Evolutionary conservation across 805 yeast genomes (phyloP).

Genomic region (Candida succiphila): DNA sequence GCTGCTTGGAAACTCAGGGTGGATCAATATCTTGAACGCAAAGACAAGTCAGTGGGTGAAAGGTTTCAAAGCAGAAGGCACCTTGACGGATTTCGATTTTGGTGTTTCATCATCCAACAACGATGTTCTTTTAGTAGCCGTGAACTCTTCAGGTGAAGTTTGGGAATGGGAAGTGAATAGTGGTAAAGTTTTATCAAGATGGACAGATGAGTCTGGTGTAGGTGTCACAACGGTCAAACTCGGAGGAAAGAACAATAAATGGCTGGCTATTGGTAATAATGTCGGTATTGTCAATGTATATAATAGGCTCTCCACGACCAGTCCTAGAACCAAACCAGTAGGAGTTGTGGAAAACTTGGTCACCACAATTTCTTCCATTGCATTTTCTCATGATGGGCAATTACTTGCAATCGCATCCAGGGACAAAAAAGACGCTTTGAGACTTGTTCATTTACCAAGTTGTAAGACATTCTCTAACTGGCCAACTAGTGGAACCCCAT

Average conservation of each 20-base stretch:
- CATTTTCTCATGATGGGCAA: conserved; percentile 84
- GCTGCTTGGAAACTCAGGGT: conserved; percentile 77
- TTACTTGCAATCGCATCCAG: conserved; percentile 77
- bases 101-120: too few relatives aligned
- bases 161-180: conserved; percentile 69
- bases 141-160: conserved; percentile 75
- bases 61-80: conserved; percentile 86
- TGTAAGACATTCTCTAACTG: conserved; percentile 85
- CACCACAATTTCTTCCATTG: conserved; percentile 65
- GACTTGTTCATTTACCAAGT: conserved; percentile 79
- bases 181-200: conserved; percentile 46
- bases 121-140: conserved; percentile 37
- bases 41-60: conserved; percentile 76
- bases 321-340: conserved; percentile 32
- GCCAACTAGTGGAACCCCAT: conserved; percentile 96
- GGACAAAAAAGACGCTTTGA: conserved; percentile 75
- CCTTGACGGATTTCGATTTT: conserved; percentile 74
- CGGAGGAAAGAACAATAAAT: conserved; percentile 63
- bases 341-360: conserved; percentile 70
- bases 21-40: conserved; percentile 77
- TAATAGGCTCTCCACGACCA: conserved; percentile 36
- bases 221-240: conserved; percentile 71
- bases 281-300: conserved; percentile 87
- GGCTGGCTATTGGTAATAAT: conserved; percentile 82
- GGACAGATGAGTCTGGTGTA: conserved; percentile 82